Evolutionary conservation across 139 green algal genomes (phyloP).

Genomic region (Edaphochlamys debaryana): DNA sequence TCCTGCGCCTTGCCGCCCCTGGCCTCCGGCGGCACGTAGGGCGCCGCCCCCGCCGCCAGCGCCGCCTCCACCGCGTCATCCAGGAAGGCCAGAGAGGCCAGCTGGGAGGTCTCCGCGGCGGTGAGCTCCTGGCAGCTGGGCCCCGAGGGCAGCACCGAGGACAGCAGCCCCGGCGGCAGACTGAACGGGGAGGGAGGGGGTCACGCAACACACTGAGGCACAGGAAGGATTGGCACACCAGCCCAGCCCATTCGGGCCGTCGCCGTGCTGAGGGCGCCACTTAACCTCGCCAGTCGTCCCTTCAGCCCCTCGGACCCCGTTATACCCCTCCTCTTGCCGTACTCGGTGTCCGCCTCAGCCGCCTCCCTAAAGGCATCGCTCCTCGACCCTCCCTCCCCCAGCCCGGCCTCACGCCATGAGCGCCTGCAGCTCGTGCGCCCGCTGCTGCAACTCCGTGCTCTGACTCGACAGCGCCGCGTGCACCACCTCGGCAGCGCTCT

Average conservation of each 20-base stretch:
- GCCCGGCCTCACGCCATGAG: conserved; percentile 61
- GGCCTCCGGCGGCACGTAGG: conserved; percentile 68
- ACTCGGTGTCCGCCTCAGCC: too few relatives aligned
- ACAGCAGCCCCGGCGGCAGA: conserved; percentile 20
- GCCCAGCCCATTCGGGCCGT: too few relatives aligned
- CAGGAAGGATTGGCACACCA: too few relatives aligned
- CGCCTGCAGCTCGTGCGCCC: conserved; percentile 84
- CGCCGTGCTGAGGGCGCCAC: too few relatives aligned
- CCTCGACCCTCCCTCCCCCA: background rate
- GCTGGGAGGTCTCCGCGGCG: conserved; percentile 53
- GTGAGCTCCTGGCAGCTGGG: conserved; percentile 80
- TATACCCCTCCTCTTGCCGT: too few relatives aligned
- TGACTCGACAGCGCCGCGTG: conserved; percentile 41
- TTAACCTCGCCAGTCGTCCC: too few relatives aligned
- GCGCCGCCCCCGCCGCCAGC: conserved; percentile 58
- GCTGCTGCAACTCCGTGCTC: conserved; percentile 87
- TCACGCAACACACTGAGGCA: too few relatives aligned
- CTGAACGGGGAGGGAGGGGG: too few relatives aligned
- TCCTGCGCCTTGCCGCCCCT: conserved; percentile 36
- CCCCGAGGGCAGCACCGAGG: conserved; percentile 73
- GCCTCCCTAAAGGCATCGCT: too few relatives aligned
- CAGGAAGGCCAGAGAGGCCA: conserved; percentile 19
- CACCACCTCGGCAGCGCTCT: conserved; percentile 30
- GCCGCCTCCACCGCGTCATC: conserved; percentile 31
- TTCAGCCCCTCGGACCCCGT: background rate